Conservation (phyloP, 352 stramenopile species). For the Phytophthora boehmeriae region DNA sequence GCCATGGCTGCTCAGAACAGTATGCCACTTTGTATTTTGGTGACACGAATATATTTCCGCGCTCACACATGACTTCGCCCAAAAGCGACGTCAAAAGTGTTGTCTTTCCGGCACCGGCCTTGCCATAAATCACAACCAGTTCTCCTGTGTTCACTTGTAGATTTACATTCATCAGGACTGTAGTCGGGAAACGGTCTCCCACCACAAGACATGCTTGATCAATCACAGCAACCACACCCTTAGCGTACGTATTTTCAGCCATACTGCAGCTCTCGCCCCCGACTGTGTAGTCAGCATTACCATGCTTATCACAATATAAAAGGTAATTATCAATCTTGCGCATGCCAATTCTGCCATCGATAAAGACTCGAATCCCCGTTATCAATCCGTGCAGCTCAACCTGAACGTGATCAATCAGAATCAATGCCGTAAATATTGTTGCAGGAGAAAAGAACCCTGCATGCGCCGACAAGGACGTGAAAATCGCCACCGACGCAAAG, state of each 20-base stretch:
- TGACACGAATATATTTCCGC: constrained; percentile 36
- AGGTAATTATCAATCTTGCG: constrained; percentile 32
- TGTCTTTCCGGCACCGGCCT: constrained; percentile 46
- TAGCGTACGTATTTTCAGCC: constrained; percentile 16
- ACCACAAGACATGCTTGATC: constrained; percentile 27
- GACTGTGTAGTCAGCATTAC: background rate
- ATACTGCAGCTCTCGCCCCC: background rate
- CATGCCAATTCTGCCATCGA: constrained; percentile 29
- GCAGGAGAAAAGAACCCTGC: constrained; percentile 36
- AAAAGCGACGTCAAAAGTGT: constrained; percentile 43
- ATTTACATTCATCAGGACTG: constrained; percentile 48
- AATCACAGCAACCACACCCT: constrained; percentile 26
- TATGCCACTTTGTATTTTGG: constrained; percentile 52
- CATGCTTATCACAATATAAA: constrained; percentile 26
- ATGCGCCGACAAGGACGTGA: constrained; percentile 33
- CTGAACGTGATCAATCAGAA: constrained; percentile 42
- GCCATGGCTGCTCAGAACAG: constrained; percentile 90
- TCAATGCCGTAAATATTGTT: constrained; percentile 42
- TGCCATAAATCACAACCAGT: constrained; percentile 47
- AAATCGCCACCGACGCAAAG: constrained; percentile 41
- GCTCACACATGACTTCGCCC: constrained; percentile 35
- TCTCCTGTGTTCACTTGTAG: constrained; percentile 34
- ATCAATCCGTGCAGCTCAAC: constrained; percentile 41
- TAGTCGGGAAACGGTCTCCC: constrained; percentile 9
- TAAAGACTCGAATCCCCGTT: constrained; percentile 34